Percentiles rank a stretch among this genome's conserved stretches.
phyloP scores from a whole-genome alignment of 805 yeast species.

The Yarrowia sp. region DNA sequence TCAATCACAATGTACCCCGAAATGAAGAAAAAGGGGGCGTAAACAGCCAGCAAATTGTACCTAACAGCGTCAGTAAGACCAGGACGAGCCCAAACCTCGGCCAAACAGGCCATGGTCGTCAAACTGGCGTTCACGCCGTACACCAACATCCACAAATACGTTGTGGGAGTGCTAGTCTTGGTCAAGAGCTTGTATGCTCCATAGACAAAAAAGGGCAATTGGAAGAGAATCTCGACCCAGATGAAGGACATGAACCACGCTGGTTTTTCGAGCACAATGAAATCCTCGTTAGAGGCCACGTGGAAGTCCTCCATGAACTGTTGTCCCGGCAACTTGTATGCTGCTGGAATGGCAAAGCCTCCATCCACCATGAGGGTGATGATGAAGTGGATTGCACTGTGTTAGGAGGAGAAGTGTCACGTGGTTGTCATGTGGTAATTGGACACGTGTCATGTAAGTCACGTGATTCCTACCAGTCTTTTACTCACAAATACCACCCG shows the following conservation, averaged over 20 bases:
- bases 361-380: slow-evolving; percentile 75
- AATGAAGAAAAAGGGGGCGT: slow-evolving; percentile 67
- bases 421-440: no score
- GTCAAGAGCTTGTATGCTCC: slow-evolving; percentile 40
- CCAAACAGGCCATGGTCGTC: slow-evolving; percentile 69
- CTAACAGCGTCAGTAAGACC: slow-evolving; percentile 39
- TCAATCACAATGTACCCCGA: slow-evolving; percentile 59
- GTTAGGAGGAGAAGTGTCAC: not conserved
- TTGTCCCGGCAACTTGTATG: slow-evolving; percentile 50
- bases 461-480: not conserved
- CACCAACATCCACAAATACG: slow-evolving; percentile 47
- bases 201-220: slow-evolving; percentile 76
- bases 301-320: slow-evolving; percentile 54
- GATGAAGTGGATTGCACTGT: slow-evolving; percentile 60
- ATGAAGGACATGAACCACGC: slow-evolving; percentile 74
- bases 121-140: slow-evolving; percentile 83
- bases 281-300: slow-evolving; percentile 63
- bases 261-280: slow-evolving; percentile 57
- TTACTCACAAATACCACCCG: slow-evolving; percentile 19
- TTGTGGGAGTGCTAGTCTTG: slow-evolving; percentile 21
- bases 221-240: slow-evolving; percentile 65
- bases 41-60: slow-evolving; percentile 49
- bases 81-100: slow-evolving; percentile 35
- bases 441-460: not conserved
- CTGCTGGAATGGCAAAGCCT: slow-evolving; percentile 59